Evolutionary conservation across 306 rosid species (phyloP), one percentile per base, ranked within the genome.

Genomic region (Nissolia schottii): DNA sequence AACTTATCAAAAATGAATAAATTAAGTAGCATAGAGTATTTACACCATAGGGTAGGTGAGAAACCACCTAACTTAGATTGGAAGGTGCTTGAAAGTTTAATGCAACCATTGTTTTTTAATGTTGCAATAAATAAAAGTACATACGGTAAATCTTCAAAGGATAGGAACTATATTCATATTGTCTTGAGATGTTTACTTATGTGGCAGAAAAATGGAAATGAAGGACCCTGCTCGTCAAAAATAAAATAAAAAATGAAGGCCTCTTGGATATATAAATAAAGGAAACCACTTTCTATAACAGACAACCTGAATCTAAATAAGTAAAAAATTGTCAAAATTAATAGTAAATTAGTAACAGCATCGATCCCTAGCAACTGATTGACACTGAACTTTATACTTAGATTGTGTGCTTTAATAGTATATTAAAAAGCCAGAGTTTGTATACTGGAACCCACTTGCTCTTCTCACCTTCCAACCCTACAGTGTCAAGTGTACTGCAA

Each of bases 251-350:
- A n/a, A n/a, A n/a, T n/a, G 37, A 19, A 72, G 49, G 15, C 48
- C 15, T 46, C 7, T n/a, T 19, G 28, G 19, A 48, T 73, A 60
- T 32, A 15, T 60, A 60, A 22, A 22, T 48, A 61, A 27, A 34
- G 34, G 15, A 51, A 32, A 72, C n/a, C 15, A n/a, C 32, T 63
- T 25, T 37, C 34, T 62, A 23, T 49, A 16, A 13, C 49, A 34
- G 62, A 49, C 41, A 61, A 61, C 28, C 43, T 62, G 63, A 49
- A 49, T 43, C 40, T 29, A 50, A 25, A 35, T 15, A 62, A 50
- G n/a, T 49, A 74, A 25, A 63, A 63, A 51, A 37, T 13, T 50
- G 14, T 74, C 46, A 45, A 28, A 50, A 50, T 46, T 74, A 22
- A 32, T 24, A 37, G 31, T 70, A 54, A 37, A 41, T 41, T 40